Percentiles rank a stretch among this genome's conserved stretches.
Evolutionary conservation across 129 eudicot genomes (phyloP).

Genomic region (Rutidosis leptorrhynchoides): DNA sequence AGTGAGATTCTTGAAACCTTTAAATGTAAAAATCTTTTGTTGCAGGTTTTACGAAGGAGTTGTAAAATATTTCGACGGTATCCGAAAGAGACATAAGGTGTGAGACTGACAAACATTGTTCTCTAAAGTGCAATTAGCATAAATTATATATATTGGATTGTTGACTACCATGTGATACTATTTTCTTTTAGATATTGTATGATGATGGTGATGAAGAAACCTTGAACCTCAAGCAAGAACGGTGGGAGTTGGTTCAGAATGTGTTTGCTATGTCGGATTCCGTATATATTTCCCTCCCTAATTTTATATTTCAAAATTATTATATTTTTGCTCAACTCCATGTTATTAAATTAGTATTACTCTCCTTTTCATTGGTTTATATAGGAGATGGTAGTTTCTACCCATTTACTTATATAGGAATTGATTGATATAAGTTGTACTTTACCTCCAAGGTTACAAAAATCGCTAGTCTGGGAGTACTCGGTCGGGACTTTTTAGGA

Average conservation of each 20-base stretch:
- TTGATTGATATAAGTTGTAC: too few species aligned
- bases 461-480: too few species aligned
- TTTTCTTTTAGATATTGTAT: constrained; percentile 6
- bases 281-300: too few species aligned
- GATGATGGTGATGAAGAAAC: constrained; percentile 38
- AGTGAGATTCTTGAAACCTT: neutral
- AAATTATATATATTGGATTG: neutral
- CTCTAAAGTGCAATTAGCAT: neutral
- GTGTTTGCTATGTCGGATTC: constrained; percentile 6
- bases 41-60: constrained; percentile 5
- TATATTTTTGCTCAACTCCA: too few species aligned
- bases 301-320: neutral
- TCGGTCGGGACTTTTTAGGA: too few species aligned
- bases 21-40: neutral
- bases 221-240: constrained; percentile 28
- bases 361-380: too few species aligned
- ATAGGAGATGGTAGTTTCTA: too few species aligned
- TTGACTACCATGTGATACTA: neutral
- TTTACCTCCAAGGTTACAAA: too few species aligned
- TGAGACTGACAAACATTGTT: neutral
- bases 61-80: constrained; percentile 1
- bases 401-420: too few species aligned
- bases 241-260: constrained; percentile 32
- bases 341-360: too few species aligned
- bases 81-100: neutral